Evolutionary conservation across 148 eudicot genomes (phyloP).

Genomic region (Cornus controversa): DNA sequence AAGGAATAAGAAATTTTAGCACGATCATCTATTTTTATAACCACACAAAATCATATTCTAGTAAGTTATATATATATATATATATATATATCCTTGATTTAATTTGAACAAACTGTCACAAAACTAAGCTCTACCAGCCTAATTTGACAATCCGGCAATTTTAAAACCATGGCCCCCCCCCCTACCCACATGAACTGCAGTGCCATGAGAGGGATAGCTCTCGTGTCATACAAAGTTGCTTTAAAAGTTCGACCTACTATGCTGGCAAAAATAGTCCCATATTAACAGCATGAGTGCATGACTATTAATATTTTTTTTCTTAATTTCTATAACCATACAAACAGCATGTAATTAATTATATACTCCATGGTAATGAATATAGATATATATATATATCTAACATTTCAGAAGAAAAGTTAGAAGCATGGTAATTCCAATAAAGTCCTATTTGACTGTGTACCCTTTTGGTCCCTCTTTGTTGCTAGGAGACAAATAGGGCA

Average conservation of each 20-base stretch:
- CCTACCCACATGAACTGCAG: background rate
- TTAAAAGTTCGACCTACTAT: no score
- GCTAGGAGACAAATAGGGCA: background rate
- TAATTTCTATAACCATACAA: background rate
- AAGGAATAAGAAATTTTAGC: no score
- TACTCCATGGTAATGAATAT: background rate
- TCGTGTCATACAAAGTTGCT: background rate
- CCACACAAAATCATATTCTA: no score
- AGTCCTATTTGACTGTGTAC: slow-evolving; percentile 4
- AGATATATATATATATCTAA: no score
- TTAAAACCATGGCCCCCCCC: background rate
- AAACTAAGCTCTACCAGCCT: no score
- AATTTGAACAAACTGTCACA: background rate
- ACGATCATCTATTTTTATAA: no score
- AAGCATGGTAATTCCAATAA: slow-evolving; percentile 1
- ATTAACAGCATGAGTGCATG: no score
- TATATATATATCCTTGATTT: no score
- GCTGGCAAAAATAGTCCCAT: no score
- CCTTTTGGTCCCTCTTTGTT: slow-evolving; percentile 7
- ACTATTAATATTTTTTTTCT: background rate
- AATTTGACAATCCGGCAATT: background rate
- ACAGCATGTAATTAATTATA: background rate
- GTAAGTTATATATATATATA: no score
- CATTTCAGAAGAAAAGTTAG: background rate
- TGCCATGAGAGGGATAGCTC: background rate